Conservation (phyloP, 257 asterid genomes). For the Ilex asprella region DNA sequence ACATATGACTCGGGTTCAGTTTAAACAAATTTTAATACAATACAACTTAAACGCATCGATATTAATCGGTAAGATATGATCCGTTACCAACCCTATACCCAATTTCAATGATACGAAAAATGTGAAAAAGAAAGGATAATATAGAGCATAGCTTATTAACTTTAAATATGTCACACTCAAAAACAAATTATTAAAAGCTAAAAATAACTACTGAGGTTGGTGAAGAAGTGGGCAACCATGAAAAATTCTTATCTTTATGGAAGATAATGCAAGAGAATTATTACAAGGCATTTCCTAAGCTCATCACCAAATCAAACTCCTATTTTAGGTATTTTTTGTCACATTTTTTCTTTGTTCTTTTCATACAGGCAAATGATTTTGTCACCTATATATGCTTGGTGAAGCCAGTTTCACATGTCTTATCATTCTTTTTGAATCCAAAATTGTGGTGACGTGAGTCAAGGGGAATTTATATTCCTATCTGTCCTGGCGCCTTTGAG, state of each 20-base stretch:
- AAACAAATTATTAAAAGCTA: too few species aligned
- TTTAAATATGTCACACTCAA: too few species aligned
- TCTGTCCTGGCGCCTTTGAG: conserved; percentile 24
- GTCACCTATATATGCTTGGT: conserved; percentile 15
- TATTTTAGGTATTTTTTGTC: not conserved
- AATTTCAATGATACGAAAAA: too few species aligned
- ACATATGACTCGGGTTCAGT: too few species aligned
- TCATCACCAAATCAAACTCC: not conserved
- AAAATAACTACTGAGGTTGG: conserved; percentile 9
- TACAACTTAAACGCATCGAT: too few species aligned
- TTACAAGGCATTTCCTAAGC: not conserved
- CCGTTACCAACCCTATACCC: too few species aligned
- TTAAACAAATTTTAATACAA: too few species aligned
- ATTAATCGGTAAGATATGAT: too few species aligned
- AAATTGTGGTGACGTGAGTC: conserved; percentile 24
- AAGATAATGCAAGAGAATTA: conserved; percentile 9
- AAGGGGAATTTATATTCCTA: conserved; percentile 24
- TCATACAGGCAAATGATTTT: conserved; percentile 17
- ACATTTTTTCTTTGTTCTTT: conserved; percentile 6
- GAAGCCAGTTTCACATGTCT: conserved; percentile 20
- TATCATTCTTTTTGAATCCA: conserved; percentile 9
- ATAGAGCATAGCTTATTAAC: too few species aligned
- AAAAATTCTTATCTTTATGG: conserved; percentile 18
- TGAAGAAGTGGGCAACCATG: conserved; percentile 9
- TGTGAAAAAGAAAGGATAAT: too few species aligned